Conservation (phyloP, 495 filamentous ascomycete species). For the Staphylotrichum tortipilum region DNA sequence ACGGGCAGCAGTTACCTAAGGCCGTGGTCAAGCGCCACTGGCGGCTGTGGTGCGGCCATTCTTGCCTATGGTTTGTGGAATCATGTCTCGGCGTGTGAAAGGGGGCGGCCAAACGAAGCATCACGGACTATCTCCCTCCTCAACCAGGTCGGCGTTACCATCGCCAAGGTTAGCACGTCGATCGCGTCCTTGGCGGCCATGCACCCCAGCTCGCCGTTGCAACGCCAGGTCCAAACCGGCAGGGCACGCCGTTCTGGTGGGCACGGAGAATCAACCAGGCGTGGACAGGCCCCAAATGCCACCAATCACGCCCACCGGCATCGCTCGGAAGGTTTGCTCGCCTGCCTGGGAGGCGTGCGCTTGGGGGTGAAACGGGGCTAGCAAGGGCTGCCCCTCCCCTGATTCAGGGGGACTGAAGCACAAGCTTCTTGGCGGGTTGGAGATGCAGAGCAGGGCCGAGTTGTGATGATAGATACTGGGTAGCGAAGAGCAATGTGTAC, state of each 20-base stretch:
- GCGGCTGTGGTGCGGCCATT: not conserved
- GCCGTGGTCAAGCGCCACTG: not conserved
- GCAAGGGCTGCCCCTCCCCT: not conserved
- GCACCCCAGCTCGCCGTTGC: constrained; percentile 1
- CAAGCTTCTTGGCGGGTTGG: too few relatives aligned
- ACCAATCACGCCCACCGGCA: not conserved
- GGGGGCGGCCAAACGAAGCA: not conserved
- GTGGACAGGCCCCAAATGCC: not conserved
- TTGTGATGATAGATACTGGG: too few relatives aligned
- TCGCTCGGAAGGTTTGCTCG: not conserved
- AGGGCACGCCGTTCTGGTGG: not conserved
- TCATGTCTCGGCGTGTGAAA: too few relatives aligned
- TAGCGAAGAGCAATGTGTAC: too few relatives aligned
- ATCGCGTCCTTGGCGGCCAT: not conserved
- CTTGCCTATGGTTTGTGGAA: constrained; percentile 3
- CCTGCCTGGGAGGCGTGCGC: not conserved
- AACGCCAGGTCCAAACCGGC: constrained; percentile 1
- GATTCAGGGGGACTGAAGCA: too few relatives aligned
- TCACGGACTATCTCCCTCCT: not conserved
- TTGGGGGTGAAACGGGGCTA: not conserved
- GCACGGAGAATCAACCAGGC: not conserved
- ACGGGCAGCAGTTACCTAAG: not conserved
- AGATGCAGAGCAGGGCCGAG: too few relatives aligned
- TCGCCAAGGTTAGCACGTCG: not conserved
- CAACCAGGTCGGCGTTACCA: not conserved